Percentiles rank a stretch among this genome's conserved stretches.
Evolutionary conservation across 345 rosid genomes (phyloP).

Genomic region (Nasturtium officinale): DNA sequence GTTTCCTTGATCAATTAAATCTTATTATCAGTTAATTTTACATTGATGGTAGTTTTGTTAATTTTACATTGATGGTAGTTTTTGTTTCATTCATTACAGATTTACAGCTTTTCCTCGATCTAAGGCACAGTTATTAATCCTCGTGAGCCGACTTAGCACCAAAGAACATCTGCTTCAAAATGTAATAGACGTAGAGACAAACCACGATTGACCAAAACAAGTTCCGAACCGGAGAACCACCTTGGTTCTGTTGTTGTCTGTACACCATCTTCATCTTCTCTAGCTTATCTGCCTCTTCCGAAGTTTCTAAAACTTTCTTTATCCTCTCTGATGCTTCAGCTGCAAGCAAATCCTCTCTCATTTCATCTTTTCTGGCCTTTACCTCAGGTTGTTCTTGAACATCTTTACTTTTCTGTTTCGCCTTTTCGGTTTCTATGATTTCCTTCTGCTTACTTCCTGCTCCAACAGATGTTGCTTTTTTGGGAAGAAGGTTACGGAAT

Average conservation of each 20-base stretch:
- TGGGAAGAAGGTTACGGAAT: conserved; percentile 43
- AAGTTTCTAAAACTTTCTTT: conserved; percentile 37
- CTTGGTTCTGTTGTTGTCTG: conserved; percentile 32
- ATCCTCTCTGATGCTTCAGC: conserved; percentile 38
- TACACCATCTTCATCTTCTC: conserved; percentile 28
- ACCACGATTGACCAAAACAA: conserved; percentile 39
- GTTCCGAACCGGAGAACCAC: conserved; percentile 32
- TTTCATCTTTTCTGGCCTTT: conserved; percentile 11
- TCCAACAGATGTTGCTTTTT: conserved; percentile 28
- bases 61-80: conserved; percentile 24
- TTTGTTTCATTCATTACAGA: conserved; percentile 9
- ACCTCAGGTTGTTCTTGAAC: conserved; percentile 19
- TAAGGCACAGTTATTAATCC: conserved; percentile 6
- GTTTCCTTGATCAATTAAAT: not conserved
- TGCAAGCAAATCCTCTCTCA: conserved; percentile 36
- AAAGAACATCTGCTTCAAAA: conserved; percentile 43
- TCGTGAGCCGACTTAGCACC: conserved; percentile 25
- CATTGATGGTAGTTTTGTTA: conserved; percentile 1
- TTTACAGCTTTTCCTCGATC: conserved; percentile 21
- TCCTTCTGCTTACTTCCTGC: conserved; percentile 39
- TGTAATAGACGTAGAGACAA: conserved; percentile 40
- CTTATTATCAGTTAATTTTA: conserved; percentile 28
- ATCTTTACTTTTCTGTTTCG: conserved; percentile 16
- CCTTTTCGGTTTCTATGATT: conserved; percentile 25
- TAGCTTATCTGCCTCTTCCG: conserved; percentile 27